Base-by-base conservation (phyloP, 441 rosid species). In the Lepidium campestre region DNA sequence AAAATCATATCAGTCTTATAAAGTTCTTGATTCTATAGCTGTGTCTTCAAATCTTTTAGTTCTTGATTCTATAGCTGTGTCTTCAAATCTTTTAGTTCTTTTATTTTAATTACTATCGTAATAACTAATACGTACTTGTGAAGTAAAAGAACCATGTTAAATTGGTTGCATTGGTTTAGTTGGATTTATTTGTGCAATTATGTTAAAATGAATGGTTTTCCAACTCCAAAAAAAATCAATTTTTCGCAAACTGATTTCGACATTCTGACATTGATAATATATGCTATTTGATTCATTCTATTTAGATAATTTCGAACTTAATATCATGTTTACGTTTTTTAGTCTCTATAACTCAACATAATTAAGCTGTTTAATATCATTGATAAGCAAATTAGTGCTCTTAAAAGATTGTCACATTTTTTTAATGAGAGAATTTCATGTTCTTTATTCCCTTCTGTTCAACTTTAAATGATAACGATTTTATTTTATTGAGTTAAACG, bases 41-140 rank as follows among this genome's bases (percentile, higher is more conserved):
- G 71, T 72, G 71, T 14, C 62, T 59, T 34, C 62, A 58, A 7
- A 58, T 59, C 22, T 42, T 58, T 50, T 5, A 50, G 35, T 50
- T 65, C 15, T 72, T 40, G 34, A 72, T 72, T 65, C 56, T 50
- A 59, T 27, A 72, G 57, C 57, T 72, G 71, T n/a, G n/a, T 14
- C 62, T 59, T 34, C 62, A 58, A 7, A 58, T 48, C 41, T 18
- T 7, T 40, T 32, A 2, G 2, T 19, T 40, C 3, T 64, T 29
- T 50, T 37, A 4, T 34, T 13, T 52, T 7, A 7, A 29, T 7
- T 6, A 29, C 34, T 10, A 29, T 29, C 10, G 34, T 29, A 29
- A 7, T 6, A 29, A 29, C 34, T 29, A n/a, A n/a, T n/a, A n/a
- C 10, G 7, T 29, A 29, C 34, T 7, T 29, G 7, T 29, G 7